Conservation (phyloP, 257 asterid genomes). For the Rhazya stricta region DNA sequence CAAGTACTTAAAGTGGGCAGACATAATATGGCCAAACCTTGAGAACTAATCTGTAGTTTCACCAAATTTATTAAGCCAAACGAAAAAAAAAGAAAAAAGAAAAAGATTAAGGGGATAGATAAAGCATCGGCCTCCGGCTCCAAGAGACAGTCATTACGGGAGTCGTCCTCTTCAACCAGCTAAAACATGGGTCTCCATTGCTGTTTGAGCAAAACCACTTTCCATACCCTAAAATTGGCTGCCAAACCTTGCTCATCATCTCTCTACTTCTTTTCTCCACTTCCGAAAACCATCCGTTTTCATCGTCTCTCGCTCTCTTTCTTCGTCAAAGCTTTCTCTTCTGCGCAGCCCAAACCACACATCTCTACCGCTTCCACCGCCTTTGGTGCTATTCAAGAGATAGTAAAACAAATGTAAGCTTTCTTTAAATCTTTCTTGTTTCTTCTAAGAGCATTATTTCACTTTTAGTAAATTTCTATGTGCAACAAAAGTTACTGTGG, state of each 20-base stretch:
- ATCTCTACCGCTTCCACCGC: conserved; percentile 11
- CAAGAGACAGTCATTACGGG: background rate
- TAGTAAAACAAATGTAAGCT: conserved; percentile 43
- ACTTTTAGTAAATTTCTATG: background rate
- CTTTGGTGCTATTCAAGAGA: conserved; percentile 23
- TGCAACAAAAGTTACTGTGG: conserved; percentile 7
- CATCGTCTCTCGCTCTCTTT: conserved; percentile 30
- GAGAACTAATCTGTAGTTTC: no score
- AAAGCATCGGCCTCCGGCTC: background rate
- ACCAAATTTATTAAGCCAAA: no score
- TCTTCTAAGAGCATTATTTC: background rate
- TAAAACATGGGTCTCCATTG: no score
- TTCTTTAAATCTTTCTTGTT: background rate
- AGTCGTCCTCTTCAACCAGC: background rate
- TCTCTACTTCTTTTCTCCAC: conserved; percentile 26
- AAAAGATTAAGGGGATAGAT: background rate
- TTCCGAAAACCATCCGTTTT: conserved; percentile 26
- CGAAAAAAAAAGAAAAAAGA: background rate
- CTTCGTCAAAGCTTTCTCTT: conserved; percentile 44
- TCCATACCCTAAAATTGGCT: conserved; percentile 36
- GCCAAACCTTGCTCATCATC: conserved; percentile 27
- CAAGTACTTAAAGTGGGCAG: no score
- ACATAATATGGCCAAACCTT: no score
- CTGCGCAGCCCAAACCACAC: conserved; percentile 36
- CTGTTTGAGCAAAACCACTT: conserved; percentile 23